A percentile compares a stretch with the other conserved stretches of the same genome.
Evolutionary conservation across 2,329 filamentous ascomycete species (phyloP).

Genomic region (Cadophora sp.): DNA sequence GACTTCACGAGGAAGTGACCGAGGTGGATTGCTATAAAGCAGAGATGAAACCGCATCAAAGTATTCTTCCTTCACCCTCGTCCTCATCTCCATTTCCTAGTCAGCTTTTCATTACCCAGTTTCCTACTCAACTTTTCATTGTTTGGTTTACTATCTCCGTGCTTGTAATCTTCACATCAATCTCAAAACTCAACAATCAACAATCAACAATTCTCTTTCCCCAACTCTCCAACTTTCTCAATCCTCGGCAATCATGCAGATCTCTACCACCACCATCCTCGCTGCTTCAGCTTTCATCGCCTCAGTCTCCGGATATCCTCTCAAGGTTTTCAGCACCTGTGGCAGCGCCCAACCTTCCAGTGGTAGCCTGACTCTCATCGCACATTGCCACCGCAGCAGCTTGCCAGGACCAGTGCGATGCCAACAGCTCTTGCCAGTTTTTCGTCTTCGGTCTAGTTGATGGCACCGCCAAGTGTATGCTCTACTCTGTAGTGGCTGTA

Average conservation of each 20-base stretch:
- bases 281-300: slow-evolving; percentile 26
- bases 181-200: slow-evolving; percentile 4
- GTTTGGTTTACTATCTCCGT: neutral
- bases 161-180: slow-evolving; percentile 9
- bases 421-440: neutral
- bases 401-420: neutral
- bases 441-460: slow-evolving; percentile 15
- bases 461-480: slow-evolving; percentile 30
- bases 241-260: slow-evolving; percentile 16
- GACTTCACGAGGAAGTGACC: neutral
- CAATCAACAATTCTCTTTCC: neutral
- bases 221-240: neutral
- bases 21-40: neutral
- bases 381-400: neutral
- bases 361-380: slow-evolving; percentile 21
- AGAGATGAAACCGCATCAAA: neutral
- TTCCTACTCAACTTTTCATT: slow-evolving; percentile 20
- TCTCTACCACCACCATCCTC: slow-evolving; percentile 30
- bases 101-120: neutral
- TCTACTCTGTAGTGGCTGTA: slow-evolving; percentile 34
- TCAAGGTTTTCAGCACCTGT: slow-evolving; percentile 21
- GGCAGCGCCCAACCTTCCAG: slow-evolving; percentile 23
- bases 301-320: slow-evolving; percentile 18
- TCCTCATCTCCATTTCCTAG: slow-evolving; percentile 18
- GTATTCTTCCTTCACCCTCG: neutral